Evolutionary conservation across 2,329 filamentous ascomycete species (phyloP), one percentile per base, ranked within the genome.

Genomic region (Colletotrichum trifolii): DNA sequence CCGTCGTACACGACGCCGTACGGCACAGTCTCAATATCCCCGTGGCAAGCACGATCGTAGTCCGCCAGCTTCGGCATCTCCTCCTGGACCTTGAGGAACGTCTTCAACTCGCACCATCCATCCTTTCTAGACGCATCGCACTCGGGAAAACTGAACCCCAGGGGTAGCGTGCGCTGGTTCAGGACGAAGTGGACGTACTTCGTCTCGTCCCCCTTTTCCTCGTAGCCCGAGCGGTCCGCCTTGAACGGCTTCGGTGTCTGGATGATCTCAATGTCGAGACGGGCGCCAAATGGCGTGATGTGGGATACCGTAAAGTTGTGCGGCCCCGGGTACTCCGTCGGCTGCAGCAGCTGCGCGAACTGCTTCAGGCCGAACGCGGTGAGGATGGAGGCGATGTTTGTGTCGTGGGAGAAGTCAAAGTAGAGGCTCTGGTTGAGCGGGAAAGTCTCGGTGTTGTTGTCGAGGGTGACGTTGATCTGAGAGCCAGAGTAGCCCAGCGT

Each of bases 381-480:
- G 4, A 94, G 79, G 68, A 93, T 85, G 34, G 85, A 85, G 70
- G 89, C 81, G 65, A 92, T 91, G 73, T 91, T 92, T 38, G 89
- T 90, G 76, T 94, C 91, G 75, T 94, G 91, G 13, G 86, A 89
- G 74, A 94, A 94, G 79, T 94, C 91, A 54, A 94, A 85, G 75
- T 93, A 93, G 13, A 94, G 81, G 25, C 81, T 85, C 73, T 94
- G 92, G 72, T 93, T 86, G 4, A 91, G 77, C 0, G 91, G 91
- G 74, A 94, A 94, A 0, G 91, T 94, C 40, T 80, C 80, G 0
- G 83, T 83, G 75, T 84, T 91, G 72, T 83, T 86, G 78, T 92
- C 89, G 36, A 92, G 83, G 0, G 90, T 92, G n/a, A 85, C 81
- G 73, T 93, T 92, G 78, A 88, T 86, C 70, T 88, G 84, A 1